Evolutionary conservation across 495 filamentous ascomycete genomes (phyloP).

Genomic region (Pseudevernia furfuracea): DNA sequence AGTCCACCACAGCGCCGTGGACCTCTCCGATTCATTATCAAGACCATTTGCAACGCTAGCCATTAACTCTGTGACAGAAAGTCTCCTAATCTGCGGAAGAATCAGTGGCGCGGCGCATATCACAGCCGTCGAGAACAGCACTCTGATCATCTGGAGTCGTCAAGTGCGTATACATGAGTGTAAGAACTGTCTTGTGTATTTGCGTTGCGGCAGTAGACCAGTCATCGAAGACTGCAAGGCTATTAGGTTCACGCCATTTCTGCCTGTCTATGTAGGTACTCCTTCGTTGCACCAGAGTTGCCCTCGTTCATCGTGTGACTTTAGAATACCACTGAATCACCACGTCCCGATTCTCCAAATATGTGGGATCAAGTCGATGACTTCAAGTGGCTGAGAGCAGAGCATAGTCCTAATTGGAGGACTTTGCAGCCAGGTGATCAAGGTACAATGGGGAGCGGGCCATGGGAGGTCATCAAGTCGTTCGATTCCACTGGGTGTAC

Average conservation of each 20-base stretch:
- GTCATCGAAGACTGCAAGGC: constrained; percentile 85
- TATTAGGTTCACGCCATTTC: constrained; percentile 72
- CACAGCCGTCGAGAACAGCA: constrained; percentile 63
- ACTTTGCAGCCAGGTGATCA: constrained; percentile 50
- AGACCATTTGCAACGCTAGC: constrained; percentile 67
- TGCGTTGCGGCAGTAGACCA: constrained; percentile 72
- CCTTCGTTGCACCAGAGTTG: background rate
- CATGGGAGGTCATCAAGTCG: constrained; percentile 1
- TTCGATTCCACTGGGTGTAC: background rate
- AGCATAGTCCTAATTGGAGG: constrained; percentile 83
- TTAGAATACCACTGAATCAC: constrained; percentile 31
- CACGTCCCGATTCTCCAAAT: constrained; percentile 40
- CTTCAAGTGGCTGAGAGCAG: constrained; percentile 90
- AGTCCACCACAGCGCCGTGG: constrained; percentile 65
- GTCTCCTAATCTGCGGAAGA: constrained; percentile 66
- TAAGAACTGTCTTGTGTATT: constrained; percentile 54
- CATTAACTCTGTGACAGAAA: constrained; percentile 59
- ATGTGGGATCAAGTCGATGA: constrained; percentile 88
- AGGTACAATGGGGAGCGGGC: constrained; percentile 1
- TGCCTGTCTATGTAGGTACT: constrained; percentile 55
- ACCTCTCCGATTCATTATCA: constrained; percentile 60
- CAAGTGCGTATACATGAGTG: constrained; percentile 92
- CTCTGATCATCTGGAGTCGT: constrained; percentile 65
- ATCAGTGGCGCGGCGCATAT: constrained; percentile 76
- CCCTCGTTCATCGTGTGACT: background rate